These are phyloP conservation scores for Gaultheria prostrata DNA, from an alignment of 148 eudicot species.

Conservation along the genomic window DNA sequence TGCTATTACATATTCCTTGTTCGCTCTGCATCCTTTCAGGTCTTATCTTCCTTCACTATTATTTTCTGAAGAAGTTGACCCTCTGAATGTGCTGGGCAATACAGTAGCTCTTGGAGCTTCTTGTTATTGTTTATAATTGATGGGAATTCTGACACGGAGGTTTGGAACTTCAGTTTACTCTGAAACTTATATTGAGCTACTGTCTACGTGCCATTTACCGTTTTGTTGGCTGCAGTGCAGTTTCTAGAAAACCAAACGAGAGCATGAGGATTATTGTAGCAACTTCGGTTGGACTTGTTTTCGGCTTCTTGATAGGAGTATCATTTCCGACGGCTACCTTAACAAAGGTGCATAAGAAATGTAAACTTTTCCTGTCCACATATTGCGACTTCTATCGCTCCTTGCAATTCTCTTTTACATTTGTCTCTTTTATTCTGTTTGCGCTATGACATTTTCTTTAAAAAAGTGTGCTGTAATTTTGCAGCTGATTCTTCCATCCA, in stretches of 20 bases:
- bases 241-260: conserved; percentile 49
- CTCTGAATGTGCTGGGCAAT: background rate
- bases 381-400: background rate
- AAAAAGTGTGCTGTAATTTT: conserved; percentile 1
- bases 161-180: conserved; percentile 18
- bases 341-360: conserved; percentile 48
- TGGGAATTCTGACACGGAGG: conserved; percentile 35
- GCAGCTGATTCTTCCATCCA: conserved; percentile 3
- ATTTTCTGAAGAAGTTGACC: background rate
- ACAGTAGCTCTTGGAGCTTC: conserved; percentile 4
- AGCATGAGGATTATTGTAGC: conserved; percentile 47
- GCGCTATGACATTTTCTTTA: background rate
- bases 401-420: background rate
- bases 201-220: background rate
- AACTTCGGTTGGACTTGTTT: conserved; percentile 46
- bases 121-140: conserved; percentile 12
- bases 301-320: conserved; percentile 71
- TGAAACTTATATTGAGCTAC: background rate
- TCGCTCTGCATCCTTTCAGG: conserved; percentile 14
- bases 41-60: background rate
- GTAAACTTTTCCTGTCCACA: background rate
- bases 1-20: background rate
- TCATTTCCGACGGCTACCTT: conserved; percentile 46
- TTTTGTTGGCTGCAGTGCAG: conserved; percentile 38
- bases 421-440: background rate